A percentile compares a stretch with the other conserved stretches of the same genome.
phyloP scores from a whole-genome alignment of 1,284 basidiomycete genomes.

The Earliella scabrosa region DNA sequence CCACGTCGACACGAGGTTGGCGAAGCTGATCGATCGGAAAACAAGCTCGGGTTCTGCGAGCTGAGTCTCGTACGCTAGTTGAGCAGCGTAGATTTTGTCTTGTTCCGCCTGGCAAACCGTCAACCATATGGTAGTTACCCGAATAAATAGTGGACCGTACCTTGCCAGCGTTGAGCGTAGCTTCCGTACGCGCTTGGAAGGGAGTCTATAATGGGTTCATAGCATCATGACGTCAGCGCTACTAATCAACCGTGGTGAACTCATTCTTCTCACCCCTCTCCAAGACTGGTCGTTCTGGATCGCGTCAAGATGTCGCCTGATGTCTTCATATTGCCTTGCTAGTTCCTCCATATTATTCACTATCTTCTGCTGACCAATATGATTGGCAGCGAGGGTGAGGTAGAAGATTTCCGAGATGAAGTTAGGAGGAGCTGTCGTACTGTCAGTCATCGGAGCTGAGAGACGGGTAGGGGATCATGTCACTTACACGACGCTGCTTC shows the following conservation, averaged over 20 bases:
- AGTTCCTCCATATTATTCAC: conserved; percentile 76
- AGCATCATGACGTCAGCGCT: background rate
- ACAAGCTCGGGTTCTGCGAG: conserved; percentile 88
- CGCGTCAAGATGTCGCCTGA: conserved; percentile 79
- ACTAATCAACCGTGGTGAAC: no score
- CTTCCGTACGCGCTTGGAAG: conserved; percentile 68
- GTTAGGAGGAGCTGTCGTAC: conserved; percentile 62
- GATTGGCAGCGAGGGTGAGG: conserved; percentile 82
- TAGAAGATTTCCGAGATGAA: conserved; percentile 98
- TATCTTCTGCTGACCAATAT: conserved; percentile 85
- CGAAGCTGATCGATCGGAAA: conserved; percentile 82
- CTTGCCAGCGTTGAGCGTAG: conserved; percentile 75
- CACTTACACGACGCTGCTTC: conserved; percentile 46
- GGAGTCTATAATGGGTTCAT: conserved; percentile 55
- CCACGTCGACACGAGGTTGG: conserved; percentile 93
- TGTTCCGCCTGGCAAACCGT: conserved; percentile 57
- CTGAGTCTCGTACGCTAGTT: conserved; percentile 85
- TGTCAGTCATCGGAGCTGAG: no score
- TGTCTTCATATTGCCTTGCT: conserved; percentile 75
- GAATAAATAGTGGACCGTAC: conserved; percentile 39
- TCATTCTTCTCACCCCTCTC: conserved; percentile 63
- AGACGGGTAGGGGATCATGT: no score
- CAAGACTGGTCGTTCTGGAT: conserved; percentile 79
- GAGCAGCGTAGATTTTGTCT: conserved; percentile 67
- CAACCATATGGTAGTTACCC: background rate